These are phyloP conservation scores for Apiospora arundinis DNA, from an alignment of 2,329 filamentous ascomycete species.

Conservation along the genomic window DNA sequence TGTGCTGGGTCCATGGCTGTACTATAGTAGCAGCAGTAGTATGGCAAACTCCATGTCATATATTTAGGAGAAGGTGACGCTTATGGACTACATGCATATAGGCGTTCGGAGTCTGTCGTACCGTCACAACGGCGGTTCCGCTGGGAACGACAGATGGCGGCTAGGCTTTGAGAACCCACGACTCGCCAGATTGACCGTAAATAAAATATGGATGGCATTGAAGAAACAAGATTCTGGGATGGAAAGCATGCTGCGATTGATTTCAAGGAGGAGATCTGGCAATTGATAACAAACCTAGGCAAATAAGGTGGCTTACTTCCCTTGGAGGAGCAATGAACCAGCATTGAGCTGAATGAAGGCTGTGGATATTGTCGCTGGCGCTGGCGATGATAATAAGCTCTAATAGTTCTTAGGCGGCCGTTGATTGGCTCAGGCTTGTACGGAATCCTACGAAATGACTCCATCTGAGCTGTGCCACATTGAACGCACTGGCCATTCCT, in stretches of 20 bases:
- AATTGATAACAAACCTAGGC: neutral
- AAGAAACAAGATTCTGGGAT: neutral
- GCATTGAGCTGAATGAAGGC: no score
- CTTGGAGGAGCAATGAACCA: neutral
- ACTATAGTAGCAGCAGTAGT: neutral
- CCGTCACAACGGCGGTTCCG: constrained; percentile 9
- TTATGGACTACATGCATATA: neutral
- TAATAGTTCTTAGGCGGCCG: neutral
- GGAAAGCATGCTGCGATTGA: neutral
- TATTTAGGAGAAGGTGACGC: neutral
- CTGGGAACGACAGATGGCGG: neutral
- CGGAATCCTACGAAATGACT: no score
- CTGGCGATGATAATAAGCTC: no score
- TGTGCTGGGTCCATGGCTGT: neutral
- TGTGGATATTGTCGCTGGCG: no score
- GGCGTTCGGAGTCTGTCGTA: neutral
- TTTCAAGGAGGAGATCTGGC: neutral
- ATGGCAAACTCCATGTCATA: neutral
- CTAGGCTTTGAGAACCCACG: neutral
- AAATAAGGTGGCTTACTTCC: neutral
- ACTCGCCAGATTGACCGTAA: neutral
- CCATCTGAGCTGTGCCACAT: neutral
- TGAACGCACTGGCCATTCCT: neutral
- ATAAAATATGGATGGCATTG: neutral
- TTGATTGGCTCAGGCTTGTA: neutral